phyloP scores from a whole-genome alignment of 176 grass and related monocot species.

The maize (Zea mays) region Zm-B73-REFERENCE-NAM-5.0 NC_050096.1:46512001-46512500 shows the following conservation, averaged over 20 bases:
- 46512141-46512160: conserved; percentile 36
- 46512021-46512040: conserved; percentile 43
- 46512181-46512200: conserved; percentile 79
- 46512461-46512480: conserved; percentile 43
- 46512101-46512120: no score
- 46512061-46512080: conserved; percentile 48
- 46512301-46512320: conserved; percentile 52
- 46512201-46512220: conserved; percentile 76
- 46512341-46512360: conserved; percentile 65
- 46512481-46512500: conserved; percentile 59
- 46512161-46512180: conserved; percentile 90
- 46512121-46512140: no score
- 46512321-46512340: conserved; percentile 75
- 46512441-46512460: conserved; percentile 77
- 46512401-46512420: conserved; percentile 85
- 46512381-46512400: conserved; percentile 76
- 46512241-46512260: conserved; percentile 75
- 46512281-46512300: conserved; percentile 57
- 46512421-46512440: conserved; percentile 77
- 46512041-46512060: conserved; percentile 57
- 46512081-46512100: no score
- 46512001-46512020: conserved; percentile 52
- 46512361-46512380: conserved; percentile 35
- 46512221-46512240: conserved; percentile 75
- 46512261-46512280: conserved; percentile 52